phyloP scores from a whole-genome alignment of 73 alveolate genomes.

The Paramecium sexaurelia region DNA sequence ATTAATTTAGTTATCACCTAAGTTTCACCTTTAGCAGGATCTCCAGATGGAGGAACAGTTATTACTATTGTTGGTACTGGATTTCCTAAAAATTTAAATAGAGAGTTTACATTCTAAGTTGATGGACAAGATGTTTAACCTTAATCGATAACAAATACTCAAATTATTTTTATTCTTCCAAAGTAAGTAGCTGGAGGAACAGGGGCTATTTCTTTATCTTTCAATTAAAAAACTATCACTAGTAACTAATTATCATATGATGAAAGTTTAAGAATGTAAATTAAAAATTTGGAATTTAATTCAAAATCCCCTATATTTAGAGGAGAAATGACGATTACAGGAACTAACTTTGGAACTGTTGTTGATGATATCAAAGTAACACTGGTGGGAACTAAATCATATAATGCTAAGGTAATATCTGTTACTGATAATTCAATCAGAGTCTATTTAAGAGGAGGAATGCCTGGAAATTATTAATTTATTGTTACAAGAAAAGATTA shows the following conservation, averaged over 20 bases:
- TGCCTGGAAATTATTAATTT: slow-evolving; percentile 19
- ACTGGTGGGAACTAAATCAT: background rate
- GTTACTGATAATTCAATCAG: background rate
- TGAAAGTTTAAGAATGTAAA: background rate
- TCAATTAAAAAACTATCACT: slow-evolving; percentile 5
- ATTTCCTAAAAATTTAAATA: slow-evolving; percentile 20
- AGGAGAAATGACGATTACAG: slow-evolving; percentile 31
- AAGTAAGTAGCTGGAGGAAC: background rate
- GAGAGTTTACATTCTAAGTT: background rate
- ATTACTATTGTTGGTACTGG: slow-evolving; percentile 47
- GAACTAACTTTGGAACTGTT: slow-evolving; percentile 20
- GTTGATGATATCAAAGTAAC: background rate
- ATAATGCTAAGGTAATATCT: background rate
- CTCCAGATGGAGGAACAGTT: slow-evolving; percentile 50
- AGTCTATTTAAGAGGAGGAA: slow-evolving; percentile 48
- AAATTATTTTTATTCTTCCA: slow-evolving; percentile 8
- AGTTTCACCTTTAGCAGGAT: background rate
- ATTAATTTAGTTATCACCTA: background rate
- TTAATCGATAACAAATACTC: background rate
- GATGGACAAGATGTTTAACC: background rate
- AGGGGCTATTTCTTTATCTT: background rate
- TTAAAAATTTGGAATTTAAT: background rate
- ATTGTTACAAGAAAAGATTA: background rate
- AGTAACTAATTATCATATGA: background rate
- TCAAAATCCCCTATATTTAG: background rate